Base-by-base conservation (phyloP, 306 rosid genomes). In the Astragalus membranaceus region DNA sequence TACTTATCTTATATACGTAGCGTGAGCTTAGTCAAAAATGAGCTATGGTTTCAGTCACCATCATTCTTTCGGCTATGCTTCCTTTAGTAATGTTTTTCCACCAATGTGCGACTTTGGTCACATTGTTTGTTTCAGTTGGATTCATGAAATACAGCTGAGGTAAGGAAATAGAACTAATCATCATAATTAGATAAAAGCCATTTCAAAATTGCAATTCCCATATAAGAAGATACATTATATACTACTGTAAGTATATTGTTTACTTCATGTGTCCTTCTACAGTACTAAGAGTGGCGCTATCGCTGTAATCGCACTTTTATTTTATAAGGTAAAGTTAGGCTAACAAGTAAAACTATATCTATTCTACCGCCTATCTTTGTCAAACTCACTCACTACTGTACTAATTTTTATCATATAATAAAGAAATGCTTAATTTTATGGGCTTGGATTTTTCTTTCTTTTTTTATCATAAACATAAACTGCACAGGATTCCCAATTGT, bases 31-130 rank as follows among this genome's bases (percentile, higher is more conserved):
- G 26, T 23, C 26, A 23, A 23, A 23, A 23, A 23, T 23, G 26
- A 23, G 26, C 26, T 23, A 58, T 60, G 30, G 58, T 50, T 76
- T 59, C 64, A 64, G 79, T 82, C 87, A 65, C 79, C 68, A 67
- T 84, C 84, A n/a, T n/a, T 78, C 89, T 87, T 87, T 87, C 92
- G 89, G 85, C 79, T 41, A 11, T 57, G 57, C 50, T 51, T 54
- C 49, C 39, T 43, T 30, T 63, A 30, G 30, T 68, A 30, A 49
- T 59, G 53, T 73, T 73, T 79, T 72, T 8, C 72, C 61, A 64
- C 79, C 72, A 73, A 51, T 59, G 56, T 20, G 65, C 36, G 17
- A 2, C 17, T 32, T 54, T 44, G 73, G 73, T 36, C 77, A 68
- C 69, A 55, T 77, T 5, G 8, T 39, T n/a, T n/a, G n/a, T n/a